phyloP scores from a whole-genome alignment of 306 rosid genomes.

The Rosa chinensis region DNA sequence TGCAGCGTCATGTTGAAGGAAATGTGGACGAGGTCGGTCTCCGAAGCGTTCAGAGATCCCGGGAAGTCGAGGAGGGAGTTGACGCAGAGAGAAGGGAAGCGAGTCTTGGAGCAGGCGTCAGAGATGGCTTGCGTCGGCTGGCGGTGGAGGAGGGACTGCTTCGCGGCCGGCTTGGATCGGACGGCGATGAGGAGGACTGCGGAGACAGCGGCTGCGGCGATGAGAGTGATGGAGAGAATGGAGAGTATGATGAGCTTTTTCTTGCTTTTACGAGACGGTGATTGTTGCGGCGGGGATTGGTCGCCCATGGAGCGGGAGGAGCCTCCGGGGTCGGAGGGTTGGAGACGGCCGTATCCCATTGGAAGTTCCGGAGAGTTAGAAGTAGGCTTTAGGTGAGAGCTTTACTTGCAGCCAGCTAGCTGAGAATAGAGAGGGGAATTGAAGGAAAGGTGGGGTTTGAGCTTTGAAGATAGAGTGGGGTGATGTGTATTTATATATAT shows the following conservation, averaged over 20 bases:
- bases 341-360: slow-evolving; percentile 65
- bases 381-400: not conserved
- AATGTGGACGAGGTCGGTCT: slow-evolving; percentile 78
- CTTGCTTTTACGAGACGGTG: not conserved
- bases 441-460: not conserved
- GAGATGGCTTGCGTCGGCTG: slow-evolving; percentile 80
- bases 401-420: not conserved
- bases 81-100: slow-evolving; percentile 62
- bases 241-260: slow-evolving; percentile 46
- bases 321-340: slow-evolving; percentile 28
- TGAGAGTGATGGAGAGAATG: slow-evolving; percentile 40
- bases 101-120: slow-evolving; percentile 58
- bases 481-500: slow-evolving; percentile 3
- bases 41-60: slow-evolving; percentile 57
- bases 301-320: not conserved
- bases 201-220: slow-evolving; percentile 57
- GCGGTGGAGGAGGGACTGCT: not conserved
- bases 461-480: slow-evolving; percentile 11
- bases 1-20: slow-evolving; percentile 82
- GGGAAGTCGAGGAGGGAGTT: slow-evolving; percentile 70
- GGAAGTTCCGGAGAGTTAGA: not conserved
- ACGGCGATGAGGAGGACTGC: slow-evolving; percentile 34
- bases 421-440: not conserved
- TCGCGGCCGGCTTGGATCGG: slow-evolving; percentile 9
- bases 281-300: not conserved